These are phyloP conservation scores for Ceratocystiopsis sp. DNA, from an alignment of 2,329 filamentous ascomycete genomes.

Conservation along the genomic window DNA sequence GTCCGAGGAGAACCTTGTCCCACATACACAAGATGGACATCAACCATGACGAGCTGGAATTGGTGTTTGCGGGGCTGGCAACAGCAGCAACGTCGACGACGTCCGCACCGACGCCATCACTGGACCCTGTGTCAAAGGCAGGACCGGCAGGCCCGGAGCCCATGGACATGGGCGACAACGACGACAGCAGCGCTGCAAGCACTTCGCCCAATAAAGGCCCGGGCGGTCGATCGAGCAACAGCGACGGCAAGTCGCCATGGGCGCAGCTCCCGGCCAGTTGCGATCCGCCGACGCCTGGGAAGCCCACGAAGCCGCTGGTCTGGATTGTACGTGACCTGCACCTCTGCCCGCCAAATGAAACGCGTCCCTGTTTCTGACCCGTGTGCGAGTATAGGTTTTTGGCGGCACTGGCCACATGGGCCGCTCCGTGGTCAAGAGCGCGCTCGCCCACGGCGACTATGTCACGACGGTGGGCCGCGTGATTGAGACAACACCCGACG, in stretches of 20 bases:
- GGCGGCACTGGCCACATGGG: slow-evolving; percentile 97
- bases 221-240: neutral
- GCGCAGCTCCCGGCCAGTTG: slow-evolving; percentile 65
- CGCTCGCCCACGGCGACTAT: slow-evolving; percentile 62
- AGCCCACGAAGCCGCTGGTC: slow-evolving; percentile 57
- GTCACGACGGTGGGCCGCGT: slow-evolving; percentile 76
- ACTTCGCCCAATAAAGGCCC: no score
- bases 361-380: neutral
- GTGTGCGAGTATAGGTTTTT: slow-evolving; percentile 50
- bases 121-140: no score
- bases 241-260: slow-evolving; percentile 17
- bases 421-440: slow-evolving; percentile 69
- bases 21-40: no score
- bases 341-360: neutral
- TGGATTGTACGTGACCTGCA: slow-evolving; percentile 55
- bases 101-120: no score
- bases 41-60: no score
- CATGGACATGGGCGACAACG: no score
- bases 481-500: slow-evolving; percentile 55
- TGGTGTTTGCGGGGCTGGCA: no score
- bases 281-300: slow-evolving; percentile 59
- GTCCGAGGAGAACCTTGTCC: no score
- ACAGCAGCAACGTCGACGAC: no score
- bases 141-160: no score
- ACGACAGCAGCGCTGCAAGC: no score